phyloP scores from a whole-genome alignment of 371 early-diverging fungal genomes.

The Apophysomyces trapeziformis region DNA sequence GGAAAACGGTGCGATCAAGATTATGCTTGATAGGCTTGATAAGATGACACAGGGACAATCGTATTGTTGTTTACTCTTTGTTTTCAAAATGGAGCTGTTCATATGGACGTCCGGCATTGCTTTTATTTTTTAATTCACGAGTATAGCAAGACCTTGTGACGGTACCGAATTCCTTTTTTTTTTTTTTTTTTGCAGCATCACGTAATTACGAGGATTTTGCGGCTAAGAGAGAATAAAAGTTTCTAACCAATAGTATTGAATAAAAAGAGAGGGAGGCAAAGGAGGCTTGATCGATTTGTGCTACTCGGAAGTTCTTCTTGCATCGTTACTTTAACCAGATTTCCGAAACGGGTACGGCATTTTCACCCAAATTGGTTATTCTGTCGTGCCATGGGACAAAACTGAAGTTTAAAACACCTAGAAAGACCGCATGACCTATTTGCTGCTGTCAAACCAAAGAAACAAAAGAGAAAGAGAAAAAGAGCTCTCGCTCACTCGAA shows the following conservation, averaged over 20 bases:
- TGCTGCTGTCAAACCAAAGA: not conserved
- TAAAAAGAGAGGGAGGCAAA: not conserved
- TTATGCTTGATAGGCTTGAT: too few relatives aligned
- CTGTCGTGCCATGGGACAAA: constrained; percentile 10
- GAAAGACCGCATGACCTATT: not conserved
- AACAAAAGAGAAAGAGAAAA: not conserved
- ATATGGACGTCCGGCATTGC: too few relatives aligned
- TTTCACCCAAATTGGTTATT: constrained; percentile 2
- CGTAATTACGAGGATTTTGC: not conserved
- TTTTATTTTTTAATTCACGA: too few relatives aligned
- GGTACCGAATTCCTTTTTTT: too few relatives aligned
- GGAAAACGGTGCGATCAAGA: too few relatives aligned
- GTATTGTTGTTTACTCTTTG: too few relatives aligned
- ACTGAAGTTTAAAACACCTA: constrained; percentile 1
- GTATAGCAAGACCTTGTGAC: too few relatives aligned
- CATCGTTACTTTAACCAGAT: not conserved
- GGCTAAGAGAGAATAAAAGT: not conserved
- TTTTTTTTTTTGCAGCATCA: too few relatives aligned
- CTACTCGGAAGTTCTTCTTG: not conserved
- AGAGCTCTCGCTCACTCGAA: not conserved
- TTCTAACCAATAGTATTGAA: not conserved
- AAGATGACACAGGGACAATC: too few relatives aligned
- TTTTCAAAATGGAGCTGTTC: too few relatives aligned
- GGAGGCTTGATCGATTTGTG: constrained; percentile 1
- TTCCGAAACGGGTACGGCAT: constrained; percentile 2